Conservation (phyloP, 2,329 filamentous ascomycete species). For the Penicillium digitatum region DNA sequence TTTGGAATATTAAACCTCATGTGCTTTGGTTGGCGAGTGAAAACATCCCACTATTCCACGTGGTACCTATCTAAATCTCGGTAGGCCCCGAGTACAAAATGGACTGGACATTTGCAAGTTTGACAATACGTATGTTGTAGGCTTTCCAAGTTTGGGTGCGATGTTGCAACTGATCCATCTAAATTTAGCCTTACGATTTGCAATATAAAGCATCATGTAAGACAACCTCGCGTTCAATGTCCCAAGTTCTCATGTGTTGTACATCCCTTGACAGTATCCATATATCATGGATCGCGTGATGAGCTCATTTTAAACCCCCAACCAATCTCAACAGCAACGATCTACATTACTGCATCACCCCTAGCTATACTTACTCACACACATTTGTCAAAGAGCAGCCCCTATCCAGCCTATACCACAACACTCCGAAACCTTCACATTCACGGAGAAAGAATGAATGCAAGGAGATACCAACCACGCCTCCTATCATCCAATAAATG, state of each 20-base stretch:
- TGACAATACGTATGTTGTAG: background rate
- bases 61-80: background rate
- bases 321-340: background rate
- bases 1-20: background rate
- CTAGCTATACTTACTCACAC: background rate
- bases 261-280: conserved; percentile 3
- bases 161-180: background rate
- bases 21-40: background rate
- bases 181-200: background rate
- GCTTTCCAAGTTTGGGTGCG: background rate
- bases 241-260: background rate
- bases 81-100: background rate
- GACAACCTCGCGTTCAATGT: background rate
- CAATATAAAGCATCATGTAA: background rate
- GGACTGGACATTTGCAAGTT: background rate
- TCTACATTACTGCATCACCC: background rate
- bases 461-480: conserved; percentile 19
- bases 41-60: background rate
- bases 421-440: conserved; percentile 12
- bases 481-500: conserved; percentile 12
- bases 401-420: conserved; percentile 11
- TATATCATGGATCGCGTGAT: background rate
- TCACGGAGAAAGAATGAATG: conserved; percentile 19
- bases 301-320: background rate
- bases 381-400: background rate